These are phyloP conservation scores for Colletotrichum sp. DNA, from an alignment of 2,329 filamentous ascomycete species.

Conservation along the genomic window DNA sequence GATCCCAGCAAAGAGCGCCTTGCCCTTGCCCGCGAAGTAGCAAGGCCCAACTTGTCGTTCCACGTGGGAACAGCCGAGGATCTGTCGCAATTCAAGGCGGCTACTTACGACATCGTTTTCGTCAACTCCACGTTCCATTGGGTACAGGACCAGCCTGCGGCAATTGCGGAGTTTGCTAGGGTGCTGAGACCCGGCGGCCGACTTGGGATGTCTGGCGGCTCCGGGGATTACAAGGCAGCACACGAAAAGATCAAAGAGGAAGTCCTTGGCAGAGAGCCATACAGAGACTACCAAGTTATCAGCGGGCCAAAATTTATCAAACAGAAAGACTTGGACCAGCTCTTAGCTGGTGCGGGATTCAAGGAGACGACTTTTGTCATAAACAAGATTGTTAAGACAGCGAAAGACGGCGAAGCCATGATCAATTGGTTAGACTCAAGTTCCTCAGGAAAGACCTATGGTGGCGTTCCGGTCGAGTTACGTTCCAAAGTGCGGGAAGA, in stretches of 20 bases:
- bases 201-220: constrained; percentile 6
- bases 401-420: not conserved
- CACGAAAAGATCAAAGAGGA: not conserved
- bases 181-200: not conserved
- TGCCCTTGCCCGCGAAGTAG: not conserved
- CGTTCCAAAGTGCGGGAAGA: not conserved
- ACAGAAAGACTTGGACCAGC: not conserved
- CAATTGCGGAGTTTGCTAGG: constrained; percentile 5
- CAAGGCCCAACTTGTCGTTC: not conserved
- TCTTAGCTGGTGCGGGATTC: not conserved
- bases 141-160: constrained; percentile 2
- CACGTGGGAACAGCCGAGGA: constrained; percentile 37
- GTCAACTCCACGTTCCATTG: constrained; percentile 23
- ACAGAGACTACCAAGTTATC: not conserved
- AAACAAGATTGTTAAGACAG: not conserved
- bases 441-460: not conserved
- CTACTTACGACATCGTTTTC: constrained; percentile 34
- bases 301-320: not conserved
- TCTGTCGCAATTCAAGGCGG: constrained; percentile 36
- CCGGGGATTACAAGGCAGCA: not conserved
- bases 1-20: constrained; percentile 3
- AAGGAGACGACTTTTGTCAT: not conserved
- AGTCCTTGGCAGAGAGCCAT: not conserved
- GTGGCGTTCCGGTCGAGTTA: not conserved
- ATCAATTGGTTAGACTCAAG: constrained; percentile 8